A percentile compares a stretch with the other conserved stretches of the same genome.
These are phyloP conservation scores for Benincasa hispida DNA, from an alignment of 306 rosid species.

Conservation along the genomic window DNA sequence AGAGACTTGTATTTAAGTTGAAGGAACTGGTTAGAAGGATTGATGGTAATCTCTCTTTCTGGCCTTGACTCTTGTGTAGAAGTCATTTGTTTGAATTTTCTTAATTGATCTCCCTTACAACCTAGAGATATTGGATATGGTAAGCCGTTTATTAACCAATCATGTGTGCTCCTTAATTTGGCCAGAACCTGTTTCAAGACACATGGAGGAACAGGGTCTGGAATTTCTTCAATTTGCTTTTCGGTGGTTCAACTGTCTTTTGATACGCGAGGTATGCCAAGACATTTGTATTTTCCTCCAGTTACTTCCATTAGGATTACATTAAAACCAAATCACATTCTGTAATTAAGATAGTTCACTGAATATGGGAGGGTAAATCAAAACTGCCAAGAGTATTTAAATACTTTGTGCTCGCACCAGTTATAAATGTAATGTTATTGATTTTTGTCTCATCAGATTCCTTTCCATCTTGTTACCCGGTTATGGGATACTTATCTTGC, in stretches of 20 bases:
- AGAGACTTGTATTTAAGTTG: slow-evolving; percentile 85
- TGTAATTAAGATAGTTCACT: not conserved
- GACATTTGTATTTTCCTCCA: not conserved
- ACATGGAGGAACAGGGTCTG: slow-evolving; percentile 86
- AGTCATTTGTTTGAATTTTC: not conserved
- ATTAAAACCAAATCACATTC: not conserved
- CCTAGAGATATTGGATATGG: not conserved
- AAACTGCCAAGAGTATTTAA: not conserved
- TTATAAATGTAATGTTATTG: slow-evolving; percentile 16
- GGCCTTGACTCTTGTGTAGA: slow-evolving; percentile 8
- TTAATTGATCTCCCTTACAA: not conserved
- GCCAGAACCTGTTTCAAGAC: slow-evolving; percentile 83
- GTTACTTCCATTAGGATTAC: not conserved
- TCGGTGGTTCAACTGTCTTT: slow-evolving; percentile 98
- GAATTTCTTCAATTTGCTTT: slow-evolving; percentile 98
- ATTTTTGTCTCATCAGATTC: slow-evolving; percentile 44
- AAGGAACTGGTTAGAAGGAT: slow-evolving; percentile 90
- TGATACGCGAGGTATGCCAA: slow-evolving; percentile 80
- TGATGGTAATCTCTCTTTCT: slow-evolving; percentile 46
- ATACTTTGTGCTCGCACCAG: slow-evolving; percentile 8
- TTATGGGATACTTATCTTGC: slow-evolving; percentile 99
- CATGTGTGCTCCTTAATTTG: slow-evolving; percentile 8
- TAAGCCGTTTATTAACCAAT: not conserved
- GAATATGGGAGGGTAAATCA: not conserved
- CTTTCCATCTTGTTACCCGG: slow-evolving; percentile 84